phyloP scores from a whole-genome alignment of 805 yeast species.

The Debaryomyces prosopidis region DNA sequence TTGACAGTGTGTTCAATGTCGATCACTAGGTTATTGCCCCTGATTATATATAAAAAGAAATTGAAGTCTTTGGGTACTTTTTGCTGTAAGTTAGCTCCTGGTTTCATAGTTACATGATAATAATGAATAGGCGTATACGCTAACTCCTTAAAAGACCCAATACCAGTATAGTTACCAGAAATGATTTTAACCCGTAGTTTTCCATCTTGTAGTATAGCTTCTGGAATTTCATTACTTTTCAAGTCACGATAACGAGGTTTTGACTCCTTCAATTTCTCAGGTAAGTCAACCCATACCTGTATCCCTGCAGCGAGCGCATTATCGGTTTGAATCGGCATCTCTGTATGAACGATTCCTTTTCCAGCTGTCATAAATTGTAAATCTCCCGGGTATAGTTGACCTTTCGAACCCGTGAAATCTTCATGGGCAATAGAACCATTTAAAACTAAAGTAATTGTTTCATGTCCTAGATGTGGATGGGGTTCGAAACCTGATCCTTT shows the following conservation, averaged over 20 bases:
- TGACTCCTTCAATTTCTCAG: conserved; percentile 57
- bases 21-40: conserved; percentile 55
- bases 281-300: conserved; percentile 89
- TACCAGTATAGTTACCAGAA: conserved; percentile 74
- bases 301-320: conserved; percentile 59
- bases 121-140: conserved; percentile 82
- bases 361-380: conserved; percentile 95
- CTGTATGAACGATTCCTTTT: conserved; percentile 80
- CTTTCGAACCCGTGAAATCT: conserved; percentile 84
- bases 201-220: conserved; percentile 60
- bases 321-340: conserved; percentile 69
- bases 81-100: conserved; percentile 67
- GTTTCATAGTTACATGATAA: conserved; percentile 63
- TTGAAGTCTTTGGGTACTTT: conserved; percentile 60
- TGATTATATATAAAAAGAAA: conserved; percentile 65
- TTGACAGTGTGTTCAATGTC: conserved; percentile 40
- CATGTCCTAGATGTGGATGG: conserved; percentile 43
- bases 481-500: conserved; percentile 63
- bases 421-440: conserved; percentile 42
- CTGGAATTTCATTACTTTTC: conserved; percentile 68
- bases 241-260: conserved; percentile 81
- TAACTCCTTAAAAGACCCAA: conserved; percentile 68
- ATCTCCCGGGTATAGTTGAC: conserved; percentile 77
- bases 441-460: conserved; percentile 34
- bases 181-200: conserved; percentile 69